phyloP scores from a whole-genome alignment of 2,329 filamentous ascomycete genomes.

The Aspergillus sp. region DNA sequence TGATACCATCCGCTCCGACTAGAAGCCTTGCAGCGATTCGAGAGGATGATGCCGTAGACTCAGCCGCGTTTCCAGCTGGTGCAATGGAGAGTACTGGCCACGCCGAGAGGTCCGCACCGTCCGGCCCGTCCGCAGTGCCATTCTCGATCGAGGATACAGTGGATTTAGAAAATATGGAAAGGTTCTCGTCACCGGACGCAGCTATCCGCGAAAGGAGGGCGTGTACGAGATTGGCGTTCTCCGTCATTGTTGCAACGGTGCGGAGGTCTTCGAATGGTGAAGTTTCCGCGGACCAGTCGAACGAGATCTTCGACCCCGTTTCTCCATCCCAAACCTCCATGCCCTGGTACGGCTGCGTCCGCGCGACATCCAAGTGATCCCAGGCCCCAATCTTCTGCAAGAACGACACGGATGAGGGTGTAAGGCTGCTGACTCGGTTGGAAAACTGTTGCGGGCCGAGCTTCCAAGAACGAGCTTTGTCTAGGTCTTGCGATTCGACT shows the following conservation, averaged over 20 bases:
- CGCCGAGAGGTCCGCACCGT: constrained; percentile 72
- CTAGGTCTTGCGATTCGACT: constrained; percentile 84
- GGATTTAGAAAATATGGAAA: constrained; percentile 72
- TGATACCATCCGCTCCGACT: constrained; percentile 90
- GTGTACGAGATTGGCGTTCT: constrained; percentile 85
- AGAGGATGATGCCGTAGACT: constrained; percentile 34
- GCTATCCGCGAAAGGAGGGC: constrained; percentile 72
- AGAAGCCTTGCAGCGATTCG: constrained; percentile 77
- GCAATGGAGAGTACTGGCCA: constrained; percentile 84
- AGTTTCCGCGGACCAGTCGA: constrained; percentile 66
- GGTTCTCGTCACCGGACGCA: constrained; percentile 58
- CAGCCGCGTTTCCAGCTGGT: constrained; percentile 41
- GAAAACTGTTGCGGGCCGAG: constrained; percentile 72
- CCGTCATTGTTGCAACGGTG: constrained; percentile 92
- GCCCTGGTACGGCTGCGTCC: constrained; percentile 84
- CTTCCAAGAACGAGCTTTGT: constrained; percentile 65
- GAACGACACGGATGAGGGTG: constrained; percentile 81
- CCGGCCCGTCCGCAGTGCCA: constrained; percentile 68
- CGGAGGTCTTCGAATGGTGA: constrained; percentile 49
- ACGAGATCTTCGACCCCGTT: constrained; percentile 81
- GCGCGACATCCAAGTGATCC: constrained; percentile 68
- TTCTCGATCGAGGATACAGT: constrained; percentile 77
- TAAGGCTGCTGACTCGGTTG: constrained; percentile 94
- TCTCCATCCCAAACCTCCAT: constrained; percentile 99
- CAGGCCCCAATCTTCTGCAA: constrained; percentile 82